Conservation (phyloP, 768 basidiomycete genomes). For the Lactifluus piperatus region DNA sequence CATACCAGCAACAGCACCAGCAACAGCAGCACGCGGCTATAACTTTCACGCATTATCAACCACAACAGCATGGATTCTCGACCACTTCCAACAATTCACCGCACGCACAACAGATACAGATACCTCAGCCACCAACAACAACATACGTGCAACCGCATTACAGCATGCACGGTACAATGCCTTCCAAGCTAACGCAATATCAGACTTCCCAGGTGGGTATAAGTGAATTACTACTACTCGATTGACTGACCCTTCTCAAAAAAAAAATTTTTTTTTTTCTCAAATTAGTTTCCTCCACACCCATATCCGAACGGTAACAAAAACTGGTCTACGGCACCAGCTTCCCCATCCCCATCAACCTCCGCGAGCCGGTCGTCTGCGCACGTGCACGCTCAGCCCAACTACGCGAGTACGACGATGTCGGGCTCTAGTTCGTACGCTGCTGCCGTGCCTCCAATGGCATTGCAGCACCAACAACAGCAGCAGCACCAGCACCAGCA, state of each 20-base stretch:
- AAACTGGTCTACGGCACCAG: neutral
- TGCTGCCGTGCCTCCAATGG: neutral
- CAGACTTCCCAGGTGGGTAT: neutral
- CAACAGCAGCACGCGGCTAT: slow-evolving; percentile 13
- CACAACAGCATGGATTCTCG: slow-evolving; percentile 18
- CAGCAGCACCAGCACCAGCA: too few relatives aligned
- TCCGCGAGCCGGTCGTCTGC: slow-evolving; percentile 5
- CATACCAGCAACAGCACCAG: too few relatives aligned
- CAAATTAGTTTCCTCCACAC: slow-evolving; percentile 1
- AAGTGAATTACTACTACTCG: too few relatives aligned
- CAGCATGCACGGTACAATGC: neutral
- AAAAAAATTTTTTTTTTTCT: too few relatives aligned
- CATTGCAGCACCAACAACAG: too few relatives aligned
- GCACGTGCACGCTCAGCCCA: neutral
- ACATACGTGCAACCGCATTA: slow-evolving; percentile 2
- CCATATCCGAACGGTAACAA: slow-evolving; percentile 9
- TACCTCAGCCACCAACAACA: neutral
- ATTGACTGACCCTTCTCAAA: too few relatives aligned
- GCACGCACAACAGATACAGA: neutral
- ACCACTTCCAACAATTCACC: neutral
- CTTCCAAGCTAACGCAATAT: slow-evolving; percentile 6
- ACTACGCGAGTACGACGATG: neutral
- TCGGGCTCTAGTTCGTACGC: slow-evolving; percentile 4
- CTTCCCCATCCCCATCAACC: neutral
- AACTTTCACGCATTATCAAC: slow-evolving; percentile 20